Evolutionary conservation across 2,329 filamentous ascomycete species (phyloP).

Genomic region (Penicillium hesseltinei): DNA sequence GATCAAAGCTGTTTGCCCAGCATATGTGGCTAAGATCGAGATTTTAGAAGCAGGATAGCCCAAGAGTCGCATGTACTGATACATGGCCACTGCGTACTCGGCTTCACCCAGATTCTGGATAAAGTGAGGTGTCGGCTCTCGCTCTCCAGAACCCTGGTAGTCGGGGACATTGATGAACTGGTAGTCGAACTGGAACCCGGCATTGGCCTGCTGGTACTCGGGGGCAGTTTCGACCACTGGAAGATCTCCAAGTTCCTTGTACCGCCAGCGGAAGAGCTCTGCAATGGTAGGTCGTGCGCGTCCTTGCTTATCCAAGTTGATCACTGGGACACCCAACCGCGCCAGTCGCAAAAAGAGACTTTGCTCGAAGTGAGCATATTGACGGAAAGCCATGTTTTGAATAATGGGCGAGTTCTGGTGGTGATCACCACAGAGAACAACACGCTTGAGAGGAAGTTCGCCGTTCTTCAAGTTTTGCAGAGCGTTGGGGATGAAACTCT

Average conservation of each 20-base stretch:
- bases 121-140: conserved; percentile 88
- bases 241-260: conserved; percentile 74
- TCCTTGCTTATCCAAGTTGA: conserved; percentile 89
- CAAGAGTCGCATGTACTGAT: conserved; percentile 94
- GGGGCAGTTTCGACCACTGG: conserved; percentile 65
- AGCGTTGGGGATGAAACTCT: conserved; percentile 93
- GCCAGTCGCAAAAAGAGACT: conserved; percentile 90
- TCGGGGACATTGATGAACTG: conserved; percentile 95
- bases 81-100: conserved; percentile 93
- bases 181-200: conserved; percentile 89
- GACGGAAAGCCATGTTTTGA: conserved; percentile 88
- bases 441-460: conserved; percentile 73
- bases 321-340: conserved; percentile 84
- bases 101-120: conserved; percentile 96
- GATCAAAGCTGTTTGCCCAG: conserved; percentile 84
- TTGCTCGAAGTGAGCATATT: conserved; percentile 95
- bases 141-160: conserved; percentile 86
- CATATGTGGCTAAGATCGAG: conserved; percentile 88
- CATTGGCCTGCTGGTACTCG: conserved; percentile 79
- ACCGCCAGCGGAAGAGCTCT: conserved; percentile 89
- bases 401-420: conserved; percentile 95
- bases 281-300: conserved; percentile 85
- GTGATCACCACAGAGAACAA: conserved; percentile 93
- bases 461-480: conserved; percentile 77
- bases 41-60: conserved; percentile 85